Evolutionary conservation across 208 protist species (phyloP), one percentile per base, ranked within the genome.

Genomic region (Wallacemonas sp.): DNA sequence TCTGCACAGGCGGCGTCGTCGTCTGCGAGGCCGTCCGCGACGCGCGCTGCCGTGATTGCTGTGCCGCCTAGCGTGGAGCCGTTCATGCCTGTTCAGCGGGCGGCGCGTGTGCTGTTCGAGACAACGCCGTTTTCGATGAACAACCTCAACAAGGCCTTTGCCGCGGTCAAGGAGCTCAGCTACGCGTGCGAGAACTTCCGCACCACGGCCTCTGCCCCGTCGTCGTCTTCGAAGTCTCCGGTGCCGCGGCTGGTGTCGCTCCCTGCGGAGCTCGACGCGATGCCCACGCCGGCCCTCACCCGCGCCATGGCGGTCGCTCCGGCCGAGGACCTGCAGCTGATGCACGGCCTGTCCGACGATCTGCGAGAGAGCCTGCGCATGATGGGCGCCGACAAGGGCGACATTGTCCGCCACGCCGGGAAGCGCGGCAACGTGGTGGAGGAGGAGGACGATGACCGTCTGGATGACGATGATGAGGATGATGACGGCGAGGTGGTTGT

Each of bases 151-250:
- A 90, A 87, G 45, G 78, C 77, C 48, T 89, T 94, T 61, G 81
- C 85, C 18, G 89, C 84, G 29, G 69, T 94, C 22, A 92, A 89
- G 67, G 85, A 86, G 65, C 65, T 94, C 44, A 77, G 77, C 48
- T 89, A 84, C 65, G 75, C 83, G 3, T 84, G 81, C 42, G 74
- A 83, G 52, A 41, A n/a, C 52, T 59, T 59, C 32, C 52, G 20
- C 3, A 18, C 1, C 26, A 23, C 1, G 55, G 4, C 5, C 54
- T 65, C 28, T 29, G 62, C 50, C 44, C 29, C 41, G 18, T 16
- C 2, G 32, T 48, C 32, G 49, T 25, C 36, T 55, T 67, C 11
- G 72, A 66, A 32, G 57, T 33, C 29, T 49, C 52, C 12, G 61
- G 45, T 20, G 29, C 57, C n/a, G 41, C 70, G 29, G 50, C 52